Percentiles rank a stretch among this genome's conserved stretches.
phyloP scores from a whole-genome alignment of 148 eudicot genomes.

The Rhododendron ovatum region DNA sequence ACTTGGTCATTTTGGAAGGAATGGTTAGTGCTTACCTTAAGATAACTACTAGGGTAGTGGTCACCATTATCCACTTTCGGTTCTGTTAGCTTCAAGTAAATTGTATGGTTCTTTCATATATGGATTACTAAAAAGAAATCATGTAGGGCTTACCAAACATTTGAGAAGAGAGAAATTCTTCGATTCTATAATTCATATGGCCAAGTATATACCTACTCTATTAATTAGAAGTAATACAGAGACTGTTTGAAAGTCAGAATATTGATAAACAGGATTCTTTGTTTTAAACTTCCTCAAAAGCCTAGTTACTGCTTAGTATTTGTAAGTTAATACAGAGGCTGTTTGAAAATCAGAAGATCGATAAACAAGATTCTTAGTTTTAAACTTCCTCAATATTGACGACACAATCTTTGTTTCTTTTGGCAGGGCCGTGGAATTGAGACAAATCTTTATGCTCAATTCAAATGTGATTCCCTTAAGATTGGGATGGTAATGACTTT shows the following conservation, averaged over 20 bases:
- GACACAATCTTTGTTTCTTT: not conserved
- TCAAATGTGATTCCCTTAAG: slow-evolving; percentile 94
- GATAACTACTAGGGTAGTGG: not conserved
- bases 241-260: not conserved
- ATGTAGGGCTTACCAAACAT: not conserved
- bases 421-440: slow-evolving; percentile 97
- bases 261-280: not conserved
- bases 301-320: not conserved
- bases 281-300: not conserved
- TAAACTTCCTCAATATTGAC: not conserved
- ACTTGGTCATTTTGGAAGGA: slow-evolving; percentile 90
- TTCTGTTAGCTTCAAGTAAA: not conserved
- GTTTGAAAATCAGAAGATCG: not conserved
- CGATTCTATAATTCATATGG: not conserved
- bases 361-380: not conserved
- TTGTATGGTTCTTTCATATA: not conserved
- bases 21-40: slow-evolving; percentile 56
- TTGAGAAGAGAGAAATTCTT: not conserved
- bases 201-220: not conserved
- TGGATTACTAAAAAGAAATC: not conserved
- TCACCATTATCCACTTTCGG: not conserved
- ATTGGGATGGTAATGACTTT: slow-evolving; percentile 76
- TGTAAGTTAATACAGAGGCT: not conserved
- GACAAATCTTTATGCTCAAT: slow-evolving; percentile 94
- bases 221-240: not conserved